These are phyloP conservation scores for Fremontodendron californicum DNA, from an alignment of 345 rosid genomes.

Conservation along the genomic window DNA sequence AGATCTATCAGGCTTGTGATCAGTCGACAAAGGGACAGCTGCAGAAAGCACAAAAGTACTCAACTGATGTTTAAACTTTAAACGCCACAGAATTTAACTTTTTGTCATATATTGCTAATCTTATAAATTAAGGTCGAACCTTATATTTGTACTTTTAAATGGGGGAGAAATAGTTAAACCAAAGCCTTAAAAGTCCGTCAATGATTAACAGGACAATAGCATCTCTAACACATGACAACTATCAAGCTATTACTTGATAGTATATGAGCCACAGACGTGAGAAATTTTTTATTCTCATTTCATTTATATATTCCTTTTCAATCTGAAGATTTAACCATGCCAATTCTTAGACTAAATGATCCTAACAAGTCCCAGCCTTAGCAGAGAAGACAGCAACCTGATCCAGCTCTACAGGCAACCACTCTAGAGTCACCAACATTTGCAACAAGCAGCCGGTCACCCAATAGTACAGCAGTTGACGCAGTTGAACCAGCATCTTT, in stretches of 20 bases:
- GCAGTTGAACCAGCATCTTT: slow-evolving; percentile 61
- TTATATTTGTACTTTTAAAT: background rate
- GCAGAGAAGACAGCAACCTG: slow-evolving; percentile 31
- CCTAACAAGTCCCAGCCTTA: background rate
- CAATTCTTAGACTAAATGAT: background rate
- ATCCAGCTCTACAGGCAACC: slow-evolving; percentile 46
- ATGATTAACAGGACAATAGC: background rate
- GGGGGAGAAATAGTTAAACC: background rate
- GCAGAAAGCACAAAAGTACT: slow-evolving; percentile 11
- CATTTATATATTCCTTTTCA: background rate
- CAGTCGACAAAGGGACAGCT: slow-evolving; percentile 42
- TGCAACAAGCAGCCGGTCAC: slow-evolving; percentile 49
- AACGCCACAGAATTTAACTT: background rate
- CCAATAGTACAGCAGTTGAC: slow-evolving; percentile 47
- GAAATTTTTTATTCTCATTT: background rate
- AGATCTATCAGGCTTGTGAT: slow-evolving; percentile 52
- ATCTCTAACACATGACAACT: background rate
- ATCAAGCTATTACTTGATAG: background rate
- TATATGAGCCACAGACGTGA: background rate
- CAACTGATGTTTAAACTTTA: background rate
- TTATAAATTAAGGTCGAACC: background rate
- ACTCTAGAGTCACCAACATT: slow-evolving; percentile 73
- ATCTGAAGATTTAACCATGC: background rate
- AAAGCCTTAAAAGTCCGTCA: background rate
- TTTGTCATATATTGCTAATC: background rate